A percentile compares a stretch with the other conserved stretches of the same genome.
Evolutionary conservation across 768 basidiomycete species (phyloP).

Genomic region (Rhizopogon rudus): DNA sequence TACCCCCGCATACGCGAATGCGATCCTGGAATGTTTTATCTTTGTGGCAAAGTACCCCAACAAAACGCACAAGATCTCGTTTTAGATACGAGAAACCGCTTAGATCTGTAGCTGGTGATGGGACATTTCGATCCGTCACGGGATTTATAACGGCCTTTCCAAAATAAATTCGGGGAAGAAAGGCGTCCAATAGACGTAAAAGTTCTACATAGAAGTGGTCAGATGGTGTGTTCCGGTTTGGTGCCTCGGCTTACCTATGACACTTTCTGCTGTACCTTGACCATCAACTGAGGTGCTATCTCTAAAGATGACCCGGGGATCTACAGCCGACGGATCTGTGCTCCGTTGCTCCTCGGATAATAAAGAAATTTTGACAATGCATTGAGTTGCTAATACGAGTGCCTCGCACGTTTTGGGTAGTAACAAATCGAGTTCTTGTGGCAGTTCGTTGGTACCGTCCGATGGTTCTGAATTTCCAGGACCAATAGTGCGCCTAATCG

Average conservation of each 20-base stretch:
- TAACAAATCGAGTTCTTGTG: conserved; percentile 55
- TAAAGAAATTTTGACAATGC: conserved; percentile 60
- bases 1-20: conserved; percentile 63
- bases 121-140: not conserved
- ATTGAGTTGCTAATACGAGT: conserved; percentile 73
- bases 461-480: conserved; percentile 7
- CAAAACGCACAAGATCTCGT: conserved; percentile 81
- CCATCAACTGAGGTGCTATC: conserved; percentile 34
- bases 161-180: conserved; percentile 83
- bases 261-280: conserved; percentile 45
- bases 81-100: conserved; percentile 82
- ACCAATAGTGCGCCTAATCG: conserved; percentile 47
- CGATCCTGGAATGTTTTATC: conserved; percentile 69
- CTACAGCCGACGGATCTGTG: conserved; percentile 3
- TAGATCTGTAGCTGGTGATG: conserved; percentile 29
- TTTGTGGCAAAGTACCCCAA: conserved; percentile 73
- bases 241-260: conserved; percentile 45
- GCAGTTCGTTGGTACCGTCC: conserved; percentile 6
- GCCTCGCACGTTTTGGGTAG: conserved; percentile 80
- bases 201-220: conserved; percentile 43
- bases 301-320: conserved; percentile 38
- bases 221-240: not conserved
- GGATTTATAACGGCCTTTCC: conserved; percentile 47
- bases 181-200: conserved; percentile 68
- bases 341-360: conserved; percentile 30